Conservation (phyloP, 2,329 filamentous ascomycete genomes). For the Leptographium wingfieldii region DNA sequence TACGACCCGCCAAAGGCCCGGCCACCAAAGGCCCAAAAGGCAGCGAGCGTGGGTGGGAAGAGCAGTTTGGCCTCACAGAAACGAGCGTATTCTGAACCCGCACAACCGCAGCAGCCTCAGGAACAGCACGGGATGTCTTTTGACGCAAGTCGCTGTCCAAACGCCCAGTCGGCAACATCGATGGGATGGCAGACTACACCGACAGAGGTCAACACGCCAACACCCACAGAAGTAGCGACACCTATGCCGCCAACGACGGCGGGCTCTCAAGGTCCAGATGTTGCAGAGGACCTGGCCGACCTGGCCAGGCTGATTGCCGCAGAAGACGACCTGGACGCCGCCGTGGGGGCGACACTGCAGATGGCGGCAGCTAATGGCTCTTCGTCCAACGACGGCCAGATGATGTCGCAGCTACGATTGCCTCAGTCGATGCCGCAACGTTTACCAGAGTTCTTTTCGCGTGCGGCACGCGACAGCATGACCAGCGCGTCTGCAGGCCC, state of each 20-base stretch:
- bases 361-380: neutral
- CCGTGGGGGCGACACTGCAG: neutral
- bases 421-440: neutral
- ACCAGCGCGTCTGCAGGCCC: neutral
- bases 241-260: neutral
- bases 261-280: neutral
- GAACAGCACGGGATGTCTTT: neutral
- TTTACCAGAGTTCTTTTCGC: neutral
- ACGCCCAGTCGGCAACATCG: neutral
- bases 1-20: slow-evolving; percentile 22
- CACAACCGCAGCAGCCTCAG: neutral
- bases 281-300: neutral
- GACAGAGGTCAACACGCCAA: neutral
- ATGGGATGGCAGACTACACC: no score
- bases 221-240: neutral
- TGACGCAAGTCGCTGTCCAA: neutral
- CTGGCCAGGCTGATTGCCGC: neutral
- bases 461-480: neutral
- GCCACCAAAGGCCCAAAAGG: slow-evolving; percentile 2
- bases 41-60: neutral
- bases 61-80: slow-evolving; percentile 4
- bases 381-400: neutral
- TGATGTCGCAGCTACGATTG: neutral
- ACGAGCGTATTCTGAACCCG: slow-evolving; percentile 11
- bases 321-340: neutral